Evolutionary conservation across 352 stramenopile species (phyloP), one percentile per base, ranked within the genome.

Genomic region (Globisporangium recalcitrans): DNA sequence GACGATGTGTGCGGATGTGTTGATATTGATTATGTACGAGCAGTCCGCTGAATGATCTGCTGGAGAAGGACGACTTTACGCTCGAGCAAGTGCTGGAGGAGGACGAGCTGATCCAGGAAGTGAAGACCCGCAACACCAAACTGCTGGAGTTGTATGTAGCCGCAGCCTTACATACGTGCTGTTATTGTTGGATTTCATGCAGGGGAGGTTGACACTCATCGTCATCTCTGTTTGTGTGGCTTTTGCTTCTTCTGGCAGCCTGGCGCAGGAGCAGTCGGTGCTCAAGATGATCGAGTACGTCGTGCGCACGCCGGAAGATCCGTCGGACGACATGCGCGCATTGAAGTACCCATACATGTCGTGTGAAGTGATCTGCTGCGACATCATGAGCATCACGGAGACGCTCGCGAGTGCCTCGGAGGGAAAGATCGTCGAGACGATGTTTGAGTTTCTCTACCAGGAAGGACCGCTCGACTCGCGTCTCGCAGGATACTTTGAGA

Each of bases 331-430:
- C 59, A 29, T 93, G 58, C 80, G 82, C 52, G 71, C 79, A 34
- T 73, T 93, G 64, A 95, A 93, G 78, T 99, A 97, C 75, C 95
- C 96, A 24, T 99, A 98, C 86, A 98, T 99, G 95, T 82, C 93
- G 47, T 99, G 96, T 71, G 96, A 99, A 74, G 91, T 98, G 51
- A 90, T 99, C 57, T 98, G 95, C 77, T 99, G 93, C 67, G 96
- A 99, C 70, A 96, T 98, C 49, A 80, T 88, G 49, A 87, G 82
- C 54, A 97, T 98, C 62, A 90, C 97, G 6, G 87, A 98, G 67
- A 90, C 92, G 19, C 58, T 99, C 13, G 83, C 97, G 9, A 76
- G 61, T 0, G 72, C 69, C 1, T 73, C 62, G 0, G 71, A 89
- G 10, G 79, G 80, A 10, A 74, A 80, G 38, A 91, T 89, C 40